Evolutionary conservation across 352 stramenopile genomes (phyloP).

Genomic region (Pythium monospermum): DNA sequence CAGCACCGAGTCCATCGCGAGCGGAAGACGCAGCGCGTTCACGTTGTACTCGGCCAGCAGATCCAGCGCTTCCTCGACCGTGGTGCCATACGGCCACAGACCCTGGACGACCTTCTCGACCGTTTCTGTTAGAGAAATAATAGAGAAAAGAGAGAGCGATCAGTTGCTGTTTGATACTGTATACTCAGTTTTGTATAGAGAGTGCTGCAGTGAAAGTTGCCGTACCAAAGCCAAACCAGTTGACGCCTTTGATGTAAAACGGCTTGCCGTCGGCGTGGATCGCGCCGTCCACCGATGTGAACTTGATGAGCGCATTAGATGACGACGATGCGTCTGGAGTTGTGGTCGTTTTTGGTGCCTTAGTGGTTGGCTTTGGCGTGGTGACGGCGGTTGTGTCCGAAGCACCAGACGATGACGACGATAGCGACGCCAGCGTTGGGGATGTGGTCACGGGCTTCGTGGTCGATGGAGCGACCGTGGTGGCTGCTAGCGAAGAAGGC

Average conservation of each 20-base stretch:
- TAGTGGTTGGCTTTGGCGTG: neutral
- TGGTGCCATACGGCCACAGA: constrained; percentile 61
- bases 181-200: too few species aligned
- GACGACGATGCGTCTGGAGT: neutral
- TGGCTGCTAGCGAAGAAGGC: neutral
- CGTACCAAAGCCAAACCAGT: constrained; percentile 70
- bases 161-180: neutral
- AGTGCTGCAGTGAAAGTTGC: constrained; percentile 8
- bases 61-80: constrained; percentile 42
- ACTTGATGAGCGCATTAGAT: constrained; percentile 35
- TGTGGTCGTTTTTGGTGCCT: neutral
- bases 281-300: constrained; percentile 51
- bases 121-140: constrained; percentile 27
- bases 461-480: neutral
- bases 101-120: constrained; percentile 58
- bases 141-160: neutral
- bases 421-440: neutral
- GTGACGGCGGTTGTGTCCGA: neutral
- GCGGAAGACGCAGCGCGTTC: constrained; percentile 53
- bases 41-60: constrained; percentile 42
- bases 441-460: neutral
- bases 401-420: neutral
- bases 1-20: constrained; percentile 65
- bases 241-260: constrained; percentile 66
- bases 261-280: constrained; percentile 47